A percentile compares a stretch with the other conserved stretches of the same genome.
Conservation (phyloP, 768 basidiomycete genomes). For the Xerocomellus amylosporus region DNA sequence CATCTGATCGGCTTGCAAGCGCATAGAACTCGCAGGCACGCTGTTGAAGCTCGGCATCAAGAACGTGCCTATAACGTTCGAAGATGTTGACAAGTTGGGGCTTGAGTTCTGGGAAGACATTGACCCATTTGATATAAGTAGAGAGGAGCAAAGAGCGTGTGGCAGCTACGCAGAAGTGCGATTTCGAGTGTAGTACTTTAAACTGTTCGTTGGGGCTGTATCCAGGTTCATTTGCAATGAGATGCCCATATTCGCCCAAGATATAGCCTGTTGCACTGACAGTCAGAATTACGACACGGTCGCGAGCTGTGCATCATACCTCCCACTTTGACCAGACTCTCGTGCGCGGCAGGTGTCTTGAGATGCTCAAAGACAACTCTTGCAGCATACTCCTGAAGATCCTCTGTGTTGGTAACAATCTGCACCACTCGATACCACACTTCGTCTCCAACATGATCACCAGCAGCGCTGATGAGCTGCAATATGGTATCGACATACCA, state of each 20-base stretch:
- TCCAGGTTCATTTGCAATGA: conserved; percentile 92
- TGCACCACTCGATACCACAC: conserved; percentile 99
- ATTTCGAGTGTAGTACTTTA: conserved; percentile 88
- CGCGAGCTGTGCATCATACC: conserved; percentile 46
- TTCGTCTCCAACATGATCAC: conserved; percentile 98
- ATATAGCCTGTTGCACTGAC: conserved; percentile 71
- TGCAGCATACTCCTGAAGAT: conserved; percentile 94
- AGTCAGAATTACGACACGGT: conserved; percentile 10
- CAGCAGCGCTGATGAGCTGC: conserved; percentile 92
- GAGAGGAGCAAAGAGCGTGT: conserved; percentile 92
- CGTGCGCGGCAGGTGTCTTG: conserved; percentile 80
- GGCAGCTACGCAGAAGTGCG: conserved; percentile 88
- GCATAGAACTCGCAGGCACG: conserved; percentile 97
- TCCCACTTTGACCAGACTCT: conserved; percentile 94
- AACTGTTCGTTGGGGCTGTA: conserved; percentile 96
- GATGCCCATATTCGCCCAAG: conserved; percentile 96
- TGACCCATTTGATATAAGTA: conserved; percentile 99
- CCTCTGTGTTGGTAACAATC: conserved; percentile 97
- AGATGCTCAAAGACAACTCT: conserved; percentile 89
- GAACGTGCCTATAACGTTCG: conserved; percentile 94
- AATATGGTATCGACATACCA: conserved; percentile 99
- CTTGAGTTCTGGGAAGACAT: conserved; percentile 98
- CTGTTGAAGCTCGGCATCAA: conserved; percentile 96
- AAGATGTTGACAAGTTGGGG: conserved; percentile 91
- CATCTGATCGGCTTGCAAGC: conserved; percentile 77